Base-by-base conservation (phyloP, 768 basidiomycete species). In the Rhizopogon vinicolor region DNA sequence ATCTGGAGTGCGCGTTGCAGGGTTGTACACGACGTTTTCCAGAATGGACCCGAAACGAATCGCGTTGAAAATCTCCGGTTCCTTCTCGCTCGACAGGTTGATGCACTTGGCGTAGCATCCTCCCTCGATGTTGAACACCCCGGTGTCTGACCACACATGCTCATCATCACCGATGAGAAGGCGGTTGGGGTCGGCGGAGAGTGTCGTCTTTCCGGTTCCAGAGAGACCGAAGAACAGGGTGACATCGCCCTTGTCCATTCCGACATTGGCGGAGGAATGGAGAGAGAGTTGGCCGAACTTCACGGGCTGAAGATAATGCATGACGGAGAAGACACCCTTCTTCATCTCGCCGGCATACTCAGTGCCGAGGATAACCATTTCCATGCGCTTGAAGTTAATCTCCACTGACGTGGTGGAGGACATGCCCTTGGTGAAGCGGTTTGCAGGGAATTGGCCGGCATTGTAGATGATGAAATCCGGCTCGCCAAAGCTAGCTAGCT, bases 381-480 rank as follows among this genome's bases (percentile, higher is more conserved):
- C 97, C 93, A 94, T 97, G 41, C 97, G 91, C 81, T 97, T 97
- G 77, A 99, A 98, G 84, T 99, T 99, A 80, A 99, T 93, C 76
- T 98, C 96, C 49, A 99, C 96, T 3, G 95, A 97, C 6, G 97
- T 98, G 31, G 94, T 92, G 9, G 94, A 97, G 58, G 93, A 96
- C 97, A 98, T 98, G 74, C 97, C 97, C 79, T 97, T 93, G 58
- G 97, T 99, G 83, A 98, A 98, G 43, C 97, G 90, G 73, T 99
- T 99, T 63, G 97, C 97, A 13, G 97, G 96, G 87, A 99, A 98
- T 72, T 98, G 95, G 60, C 97, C 97, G 44, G 97, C 97, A 74
- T 98, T 98, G 85, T 98, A 98, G 73, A 99, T 98, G 77, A 93
- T 97, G 74, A 99, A 99, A 68, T 99, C 97, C 44, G 97, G 97